Conservation (phyloP, 2,329 filamentous ascomycete genomes). For the Pseudogymnoascus sp. region DNA sequence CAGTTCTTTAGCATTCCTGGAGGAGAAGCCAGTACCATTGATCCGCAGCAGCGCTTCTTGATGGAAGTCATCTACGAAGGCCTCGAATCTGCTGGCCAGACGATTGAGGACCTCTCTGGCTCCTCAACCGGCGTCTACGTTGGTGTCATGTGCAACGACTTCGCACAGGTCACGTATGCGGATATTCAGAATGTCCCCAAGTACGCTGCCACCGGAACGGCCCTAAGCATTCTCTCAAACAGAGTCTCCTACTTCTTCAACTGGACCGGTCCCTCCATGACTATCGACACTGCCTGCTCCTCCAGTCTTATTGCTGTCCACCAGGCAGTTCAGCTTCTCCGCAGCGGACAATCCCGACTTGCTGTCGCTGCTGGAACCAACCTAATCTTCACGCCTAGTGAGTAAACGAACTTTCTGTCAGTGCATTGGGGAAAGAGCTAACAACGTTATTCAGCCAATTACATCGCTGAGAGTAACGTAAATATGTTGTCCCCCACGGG, state of each 20-base stretch:
- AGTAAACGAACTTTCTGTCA: neutral
- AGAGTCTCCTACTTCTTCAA: constrained; percentile 37
- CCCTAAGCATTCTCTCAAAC: constrained; percentile 32
- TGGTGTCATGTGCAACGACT: constrained; percentile 33
- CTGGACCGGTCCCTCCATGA: constrained; percentile 31
- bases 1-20: constrained; percentile 26
- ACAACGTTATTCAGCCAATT: neutral
- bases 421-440: neutral
- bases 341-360: constrained; percentile 14
- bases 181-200: constrained; percentile 31
- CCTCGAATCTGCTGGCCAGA: constrained; percentile 23
- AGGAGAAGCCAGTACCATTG: constrained; percentile 23
- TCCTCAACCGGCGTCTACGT: constrained; percentile 26
- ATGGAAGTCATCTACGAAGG: constrained; percentile 26
- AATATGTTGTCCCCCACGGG: constrained; percentile 27
- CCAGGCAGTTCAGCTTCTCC: constrained; percentile 20
- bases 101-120: constrained; percentile 19
- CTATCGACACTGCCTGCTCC: constrained; percentile 36
- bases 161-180: constrained; percentile 25
- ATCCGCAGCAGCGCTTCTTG: constrained; percentile 26
- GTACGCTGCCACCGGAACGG: constrained; percentile 30
- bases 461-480: constrained; percentile 28
- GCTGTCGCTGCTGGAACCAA: constrained; percentile 22
- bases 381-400: constrained; percentile 13
- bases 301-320: constrained; percentile 32